Base-by-base conservation (phyloP, 106 monocot species). In the Chionographis japonica region DNA sequence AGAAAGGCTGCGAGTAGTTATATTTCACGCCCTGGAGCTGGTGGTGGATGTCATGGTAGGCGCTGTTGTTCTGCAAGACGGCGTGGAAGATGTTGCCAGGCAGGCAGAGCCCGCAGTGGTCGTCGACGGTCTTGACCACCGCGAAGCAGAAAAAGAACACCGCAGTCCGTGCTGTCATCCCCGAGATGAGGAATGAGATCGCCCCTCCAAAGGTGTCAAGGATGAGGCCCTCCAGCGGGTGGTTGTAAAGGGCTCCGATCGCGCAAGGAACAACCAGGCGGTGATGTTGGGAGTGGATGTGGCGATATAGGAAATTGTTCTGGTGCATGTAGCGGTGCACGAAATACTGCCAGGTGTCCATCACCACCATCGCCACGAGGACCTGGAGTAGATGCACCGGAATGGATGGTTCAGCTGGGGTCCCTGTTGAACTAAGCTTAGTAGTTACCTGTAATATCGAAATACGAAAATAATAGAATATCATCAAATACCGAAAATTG, bases 301-400 rank as follows among this genome's bases (percentile, higher is more conserved):
- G 90, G 4, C 80, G 74, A 68, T 90, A 90, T 4, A 87, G 80
- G 58, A 94, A 94, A 74, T 79, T 87, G 76, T 90, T 94, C 35
- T 82, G 75, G 69, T 94, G 94, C 94, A 94, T 94, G 70, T 85
- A 90, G 3, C 94, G 84, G 68, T 94, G 94, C 61, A 90, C 66
- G 18, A 94, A 83, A 40, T 94, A 94, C 58, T 94, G 94, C 94
- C 94, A 90, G 49, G 87, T 80, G 67, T 94, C 94, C 94, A 94
- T 85, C 5, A 85, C 72, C 0, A 90, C 16, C 94, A 94, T 94
- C 38, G 90, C 94, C 13, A 83, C 50, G 4, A 87, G 60, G 63
- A 94, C 73, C 69, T 94, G 94, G 19, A 83, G 6, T 4, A 87
- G 51, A 53, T 82, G 87, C 52, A 80, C 63, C 4, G 36, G 20